A percentile compares a stretch with the other conserved stretches of the same genome.
Evolutionary conservation across 2,329 filamentous ascomycete genomes (phyloP).

Genomic region (Cercospora janseana): DNA sequence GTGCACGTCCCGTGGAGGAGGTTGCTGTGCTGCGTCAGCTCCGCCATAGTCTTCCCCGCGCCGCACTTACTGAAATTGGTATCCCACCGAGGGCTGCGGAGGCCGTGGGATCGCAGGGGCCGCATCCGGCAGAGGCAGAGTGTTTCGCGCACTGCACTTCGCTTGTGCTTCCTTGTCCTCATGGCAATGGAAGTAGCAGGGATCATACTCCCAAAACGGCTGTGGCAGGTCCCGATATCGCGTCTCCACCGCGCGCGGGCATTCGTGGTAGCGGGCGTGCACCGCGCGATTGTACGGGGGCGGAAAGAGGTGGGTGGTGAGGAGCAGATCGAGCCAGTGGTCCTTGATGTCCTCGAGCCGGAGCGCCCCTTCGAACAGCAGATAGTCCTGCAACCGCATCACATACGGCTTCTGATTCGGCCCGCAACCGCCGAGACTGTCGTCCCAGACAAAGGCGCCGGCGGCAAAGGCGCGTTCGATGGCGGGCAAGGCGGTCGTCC

Average conservation of each 20-base stretch:
- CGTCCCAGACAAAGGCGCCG: slow-evolving; percentile 6
- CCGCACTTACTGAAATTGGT: slow-evolving; percentile 5
- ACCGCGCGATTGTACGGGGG: slow-evolving; percentile 9
- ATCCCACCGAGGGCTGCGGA: neutral
- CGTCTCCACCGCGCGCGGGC: neutral
- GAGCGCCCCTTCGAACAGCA: slow-evolving; percentile 7
- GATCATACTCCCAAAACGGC: slow-evolving; percentile 7
- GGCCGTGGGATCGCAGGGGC: neutral
- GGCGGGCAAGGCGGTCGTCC: slow-evolving; percentile 6
- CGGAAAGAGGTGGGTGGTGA: slow-evolving; percentile 7
- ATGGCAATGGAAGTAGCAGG: slow-evolving; percentile 12
- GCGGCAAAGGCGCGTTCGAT: slow-evolving; percentile 7
- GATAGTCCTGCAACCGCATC: slow-evolving; percentile 12
- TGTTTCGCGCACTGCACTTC: neutral
- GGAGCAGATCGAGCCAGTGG: slow-evolving; percentile 12
- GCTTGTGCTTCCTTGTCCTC: slow-evolving; percentile 1
- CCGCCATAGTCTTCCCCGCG: too few species aligned
- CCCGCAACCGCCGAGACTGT: slow-evolving; percentile 6
- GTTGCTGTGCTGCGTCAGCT: neutral
- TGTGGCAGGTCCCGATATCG: neutral
- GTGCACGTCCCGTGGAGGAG: slow-evolving; percentile 5
- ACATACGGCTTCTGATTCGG: slow-evolving; percentile 12
- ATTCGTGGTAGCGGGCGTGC: slow-evolving; percentile 7
- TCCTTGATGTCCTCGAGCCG: slow-evolving; percentile 7
- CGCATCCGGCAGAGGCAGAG: neutral